Evolutionary conservation across 208 protist species (phyloP).

Genomic region (Trypanosoma conorhini): DNA sequence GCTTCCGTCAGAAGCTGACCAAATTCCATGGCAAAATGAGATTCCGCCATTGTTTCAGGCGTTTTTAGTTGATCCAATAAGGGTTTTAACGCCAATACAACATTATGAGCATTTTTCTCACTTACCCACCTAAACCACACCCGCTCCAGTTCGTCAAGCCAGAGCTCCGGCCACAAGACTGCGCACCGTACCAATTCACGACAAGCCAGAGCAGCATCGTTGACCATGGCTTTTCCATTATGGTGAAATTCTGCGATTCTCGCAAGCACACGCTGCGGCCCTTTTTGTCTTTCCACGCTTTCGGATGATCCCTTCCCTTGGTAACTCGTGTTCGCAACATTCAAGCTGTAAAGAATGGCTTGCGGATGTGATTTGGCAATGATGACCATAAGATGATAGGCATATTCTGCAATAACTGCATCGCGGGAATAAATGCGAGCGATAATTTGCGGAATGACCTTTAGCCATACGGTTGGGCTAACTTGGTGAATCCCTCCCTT

Average conservation of each 20-base stretch:
- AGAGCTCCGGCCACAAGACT: slow-evolving; percentile 97
- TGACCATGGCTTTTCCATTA: slow-evolving; percentile 89
- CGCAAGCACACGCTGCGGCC: slow-evolving; percentile 77
- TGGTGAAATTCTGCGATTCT: slow-evolving; percentile 79
- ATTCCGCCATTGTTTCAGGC: slow-evolving; percentile 95
- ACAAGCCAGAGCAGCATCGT: slow-evolving; percentile 96
- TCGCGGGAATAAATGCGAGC: slow-evolving; percentile 96
- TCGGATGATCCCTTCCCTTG: slow-evolving; percentile 33
- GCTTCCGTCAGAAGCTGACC: slow-evolving; percentile 60
- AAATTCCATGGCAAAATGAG: slow-evolving; percentile 92
- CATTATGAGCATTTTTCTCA: slow-evolving; percentile 94
- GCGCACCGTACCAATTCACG: slow-evolving; percentile 98
- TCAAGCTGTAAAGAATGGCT: slow-evolving; percentile 99
- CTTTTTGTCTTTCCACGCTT: slow-evolving; percentile 62
- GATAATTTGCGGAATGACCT: slow-evolving; percentile 99
- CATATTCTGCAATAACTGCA: slow-evolving; percentile 86
- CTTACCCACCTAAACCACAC: slow-evolving; percentile 95
- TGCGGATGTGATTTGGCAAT: slow-evolving; percentile 98
- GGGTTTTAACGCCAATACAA: slow-evolving; percentile 93
- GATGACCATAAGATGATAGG: slow-evolving; percentile 92
- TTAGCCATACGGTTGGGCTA: slow-evolving; percentile 98
- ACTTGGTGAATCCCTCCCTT: slow-evolving; percentile 91
- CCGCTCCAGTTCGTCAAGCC: slow-evolving; percentile 96
- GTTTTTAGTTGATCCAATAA: slow-evolving; percentile 94
- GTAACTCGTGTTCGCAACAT: slow-evolving; percentile 94